These are phyloP conservation scores for Obelidium mucronatum DNA, from an alignment of 192 early-diverging fungal species.

Conservation along the genomic window DNA sequence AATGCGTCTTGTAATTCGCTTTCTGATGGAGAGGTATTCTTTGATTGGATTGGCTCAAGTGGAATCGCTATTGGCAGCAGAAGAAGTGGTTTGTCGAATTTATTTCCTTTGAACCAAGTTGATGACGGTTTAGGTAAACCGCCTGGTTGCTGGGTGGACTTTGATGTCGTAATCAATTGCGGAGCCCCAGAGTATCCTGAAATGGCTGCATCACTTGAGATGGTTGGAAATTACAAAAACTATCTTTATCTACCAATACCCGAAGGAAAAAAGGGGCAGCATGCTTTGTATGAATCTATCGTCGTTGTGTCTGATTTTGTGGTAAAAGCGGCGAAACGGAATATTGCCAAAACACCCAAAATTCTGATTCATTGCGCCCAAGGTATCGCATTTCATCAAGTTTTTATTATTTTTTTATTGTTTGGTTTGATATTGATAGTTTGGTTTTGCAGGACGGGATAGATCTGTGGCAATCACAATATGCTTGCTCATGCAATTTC, in stretches of 20 bases:
- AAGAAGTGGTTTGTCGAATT: slow-evolving; percentile 20
- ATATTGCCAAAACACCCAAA: slow-evolving; percentile 20
- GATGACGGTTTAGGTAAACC: slow-evolving; percentile 47
- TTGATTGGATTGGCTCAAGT: slow-evolving; percentile 66
- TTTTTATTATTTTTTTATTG: background rate
- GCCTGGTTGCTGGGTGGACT: slow-evolving; percentile 67
- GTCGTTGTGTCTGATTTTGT: slow-evolving; percentile 64
- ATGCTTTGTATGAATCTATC: slow-evolving; percentile 64
- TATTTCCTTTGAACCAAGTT: background rate
- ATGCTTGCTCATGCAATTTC: slow-evolving; percentile 59
- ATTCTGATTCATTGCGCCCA: slow-evolving; percentile 83
- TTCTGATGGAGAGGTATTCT: slow-evolving; percentile 31
- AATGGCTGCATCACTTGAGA: slow-evolving; percentile 6
- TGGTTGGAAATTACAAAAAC: background rate
- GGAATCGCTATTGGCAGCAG: slow-evolving; percentile 68
- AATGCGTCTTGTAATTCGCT: no score
- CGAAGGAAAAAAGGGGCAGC: slow-evolving; percentile 89
- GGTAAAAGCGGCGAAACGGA: slow-evolving; percentile 37
- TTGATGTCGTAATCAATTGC: slow-evolving; percentile 87
- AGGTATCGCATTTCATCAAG: no score
- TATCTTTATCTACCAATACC: slow-evolving; percentile 82
- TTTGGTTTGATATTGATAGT: slow-evolving; percentile 3
- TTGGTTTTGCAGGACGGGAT: slow-evolving; percentile 65
- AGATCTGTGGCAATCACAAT: slow-evolving; percentile 82
- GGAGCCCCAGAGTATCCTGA: slow-evolving; percentile 61